These are phyloP conservation scores for Marchantia polymorpha DNA, from an alignment of 225 moss, liverwort and hornwort genomes.

Conservation along the genomic window DNA sequence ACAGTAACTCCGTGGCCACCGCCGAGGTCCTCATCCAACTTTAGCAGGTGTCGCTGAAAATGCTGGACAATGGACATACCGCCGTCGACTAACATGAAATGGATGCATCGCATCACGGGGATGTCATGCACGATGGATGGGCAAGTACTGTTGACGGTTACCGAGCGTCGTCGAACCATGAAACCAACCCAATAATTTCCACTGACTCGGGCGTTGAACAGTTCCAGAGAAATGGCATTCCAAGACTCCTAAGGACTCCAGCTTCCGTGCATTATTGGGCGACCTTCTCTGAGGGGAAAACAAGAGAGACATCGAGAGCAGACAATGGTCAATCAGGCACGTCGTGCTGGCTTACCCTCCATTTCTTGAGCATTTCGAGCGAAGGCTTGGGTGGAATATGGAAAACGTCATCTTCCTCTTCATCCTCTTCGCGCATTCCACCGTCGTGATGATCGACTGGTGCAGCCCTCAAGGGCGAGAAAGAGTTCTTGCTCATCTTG, in stretches of 20 bases:
- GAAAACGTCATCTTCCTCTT: conserved; percentile 53
- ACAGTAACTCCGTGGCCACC: background rate
- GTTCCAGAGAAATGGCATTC: background rate
- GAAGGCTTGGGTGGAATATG: conserved; percentile 46
- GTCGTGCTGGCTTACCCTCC: conserved; percentile 60
- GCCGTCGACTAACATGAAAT: background rate
- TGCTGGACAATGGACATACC: background rate
- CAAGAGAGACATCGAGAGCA: background rate
- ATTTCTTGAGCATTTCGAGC: conserved; percentile 71
- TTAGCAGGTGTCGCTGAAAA: background rate
- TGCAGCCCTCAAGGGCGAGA: conserved; percentile 15
- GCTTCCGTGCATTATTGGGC: too few relatives aligned
- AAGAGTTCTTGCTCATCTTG: conserved; percentile 21
- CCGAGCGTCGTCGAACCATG: background rate
- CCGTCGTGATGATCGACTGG: background rate
- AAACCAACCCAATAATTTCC: background rate
- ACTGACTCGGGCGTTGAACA: background rate
- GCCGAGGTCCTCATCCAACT: background rate
- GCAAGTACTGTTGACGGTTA: background rate
- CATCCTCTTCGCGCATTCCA: conserved; percentile 18
- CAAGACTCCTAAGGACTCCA: too few relatives aligned
- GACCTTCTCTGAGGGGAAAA: too few relatives aligned
- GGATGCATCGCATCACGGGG: background rate
- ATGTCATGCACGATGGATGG: background rate
- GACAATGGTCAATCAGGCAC: background rate